phyloP scores from a whole-genome alignment of 192 early-diverging fungal genomes.

The Funneliformis mosseae region DNA sequence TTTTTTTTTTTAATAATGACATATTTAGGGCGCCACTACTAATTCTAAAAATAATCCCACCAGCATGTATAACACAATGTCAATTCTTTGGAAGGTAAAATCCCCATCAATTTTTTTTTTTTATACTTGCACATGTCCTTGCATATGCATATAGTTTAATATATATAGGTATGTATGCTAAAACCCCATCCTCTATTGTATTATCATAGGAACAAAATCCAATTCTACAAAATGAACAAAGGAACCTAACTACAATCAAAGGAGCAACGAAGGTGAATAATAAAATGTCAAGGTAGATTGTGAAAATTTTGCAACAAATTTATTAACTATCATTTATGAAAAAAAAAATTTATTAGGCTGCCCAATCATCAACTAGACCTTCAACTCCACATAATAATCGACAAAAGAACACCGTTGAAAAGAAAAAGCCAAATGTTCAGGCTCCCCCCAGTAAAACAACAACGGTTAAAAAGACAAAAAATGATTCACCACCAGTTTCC shows the following conservation, averaged over 20 bases:
- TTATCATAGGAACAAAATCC: neutral
- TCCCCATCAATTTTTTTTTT: neutral
- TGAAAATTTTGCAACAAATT: neutral
- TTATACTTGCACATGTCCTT: neutral
- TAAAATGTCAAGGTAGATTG: neutral
- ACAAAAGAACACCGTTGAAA: neutral
- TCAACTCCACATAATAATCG: constrained; percentile 1
- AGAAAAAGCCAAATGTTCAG: neutral
- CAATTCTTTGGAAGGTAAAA: neutral
- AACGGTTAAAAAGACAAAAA: neutral
- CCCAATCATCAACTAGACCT: neutral
- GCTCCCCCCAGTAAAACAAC: neutral
- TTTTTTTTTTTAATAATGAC: neutral
- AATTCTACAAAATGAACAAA: neutral
- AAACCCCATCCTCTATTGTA: neutral
- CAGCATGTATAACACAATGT: neutral
- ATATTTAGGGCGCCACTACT: neutral
- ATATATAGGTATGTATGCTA: no score
- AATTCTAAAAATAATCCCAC: neutral
- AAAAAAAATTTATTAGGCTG: neutral
- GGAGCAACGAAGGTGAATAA: neutral
- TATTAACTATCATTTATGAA: neutral
- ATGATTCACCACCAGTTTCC: constrained; percentile 20
- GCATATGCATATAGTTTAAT: neutral
- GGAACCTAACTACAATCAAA: neutral